A percentile compares a stretch with the other conserved stretches of the same genome.
Evolutionary conservation across 2,329 filamentous ascomycete genomes (phyloP).

Genomic region (Raffaelea ambrosiae): DNA sequence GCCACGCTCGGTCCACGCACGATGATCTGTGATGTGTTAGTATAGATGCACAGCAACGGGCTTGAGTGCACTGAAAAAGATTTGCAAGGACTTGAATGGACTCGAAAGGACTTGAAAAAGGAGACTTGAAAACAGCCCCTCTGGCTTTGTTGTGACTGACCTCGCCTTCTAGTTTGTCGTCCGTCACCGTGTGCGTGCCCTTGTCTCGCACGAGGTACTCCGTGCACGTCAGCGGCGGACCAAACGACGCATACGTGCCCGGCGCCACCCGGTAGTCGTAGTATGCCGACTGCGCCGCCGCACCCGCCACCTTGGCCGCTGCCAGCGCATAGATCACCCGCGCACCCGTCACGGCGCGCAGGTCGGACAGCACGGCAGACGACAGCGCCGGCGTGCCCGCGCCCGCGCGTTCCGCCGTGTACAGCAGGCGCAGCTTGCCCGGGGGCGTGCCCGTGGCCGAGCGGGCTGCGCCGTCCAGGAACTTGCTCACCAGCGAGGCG

Average conservation of each 20-base stretch:
- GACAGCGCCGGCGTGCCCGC: constrained; percentile 55
- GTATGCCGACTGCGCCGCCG: constrained; percentile 66
- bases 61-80: too few relatives aligned
- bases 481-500: constrained; percentile 51
- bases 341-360: constrained; percentile 72
- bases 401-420: constrained; percentile 65
- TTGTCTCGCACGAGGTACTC: constrained; percentile 68
- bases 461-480: constrained; percentile 48
- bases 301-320: constrained; percentile 74
- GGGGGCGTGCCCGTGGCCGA: constrained; percentile 52
- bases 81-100: too few relatives aligned
- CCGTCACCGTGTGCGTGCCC: constrained; percentile 50
- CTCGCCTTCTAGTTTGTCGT: constrained; percentile 53
- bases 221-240: constrained; percentile 67
- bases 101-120: not conserved
- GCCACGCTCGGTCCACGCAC: constrained; percentile 67
- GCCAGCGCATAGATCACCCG: constrained; percentile 81
- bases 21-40: constrained; percentile 44
- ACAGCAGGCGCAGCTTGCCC: constrained; percentile 72
- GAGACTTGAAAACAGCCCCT: too few relatives aligned
- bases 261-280: constrained; percentile 35
- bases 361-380: constrained; percentile 63
- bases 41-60: not conserved
- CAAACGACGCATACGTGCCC: constrained; percentile 58
- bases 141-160: constrained; percentile 43